phyloP scores from a whole-genome alignment of 768 basidiomycete species.

The Leccinum boreale region DNA sequence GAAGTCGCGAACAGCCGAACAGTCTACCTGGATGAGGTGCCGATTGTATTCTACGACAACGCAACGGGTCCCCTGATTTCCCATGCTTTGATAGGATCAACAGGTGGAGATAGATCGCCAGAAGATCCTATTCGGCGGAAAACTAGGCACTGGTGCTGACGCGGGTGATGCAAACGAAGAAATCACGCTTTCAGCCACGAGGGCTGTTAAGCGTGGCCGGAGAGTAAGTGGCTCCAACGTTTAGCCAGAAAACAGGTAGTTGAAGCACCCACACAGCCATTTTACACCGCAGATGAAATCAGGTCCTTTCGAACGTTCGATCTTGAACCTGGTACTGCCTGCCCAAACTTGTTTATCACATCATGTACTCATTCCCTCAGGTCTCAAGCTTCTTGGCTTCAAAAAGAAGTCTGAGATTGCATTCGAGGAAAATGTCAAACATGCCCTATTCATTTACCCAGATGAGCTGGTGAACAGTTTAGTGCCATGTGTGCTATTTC shows the following conservation, averaged over 20 bases:
- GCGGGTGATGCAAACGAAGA: slow-evolving; percentile 35
- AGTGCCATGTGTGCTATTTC: neutral
- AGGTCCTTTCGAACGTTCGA: slow-evolving; percentile 79
- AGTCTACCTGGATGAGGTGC: slow-evolving; percentile 69
- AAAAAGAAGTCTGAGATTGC: slow-evolving; percentile 65
- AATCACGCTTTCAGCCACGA: slow-evolving; percentile 34
- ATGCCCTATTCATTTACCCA: slow-evolving; percentile 88
- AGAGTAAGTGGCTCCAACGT: slow-evolving; percentile 37
- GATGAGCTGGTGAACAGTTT: slow-evolving; percentile 68
- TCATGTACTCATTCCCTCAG: slow-evolving; percentile 33
- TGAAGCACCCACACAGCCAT: slow-evolving; percentile 48
- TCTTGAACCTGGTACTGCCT: slow-evolving; percentile 61
- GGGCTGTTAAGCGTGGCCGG: slow-evolving; percentile 48
- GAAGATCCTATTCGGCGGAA: slow-evolving; percentile 31
- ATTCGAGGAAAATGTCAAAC: slow-evolving; percentile 91
- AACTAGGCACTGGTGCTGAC: slow-evolving; percentile 37
- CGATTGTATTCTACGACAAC: neutral
- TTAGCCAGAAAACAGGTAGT: neutral
- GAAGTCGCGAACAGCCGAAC: slow-evolving; percentile 72
- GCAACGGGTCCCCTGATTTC: slow-evolving; percentile 1
- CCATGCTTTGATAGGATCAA: slow-evolving; percentile 19
- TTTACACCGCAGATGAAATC: slow-evolving; percentile 82
- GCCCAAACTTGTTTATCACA: neutral
- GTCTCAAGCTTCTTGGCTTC: slow-evolving; percentile 91
- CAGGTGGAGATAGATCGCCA: slow-evolving; percentile 27